phyloP scores from a whole-genome alignment of 805 yeast species.

The Saturnispora hagleri region DNA sequence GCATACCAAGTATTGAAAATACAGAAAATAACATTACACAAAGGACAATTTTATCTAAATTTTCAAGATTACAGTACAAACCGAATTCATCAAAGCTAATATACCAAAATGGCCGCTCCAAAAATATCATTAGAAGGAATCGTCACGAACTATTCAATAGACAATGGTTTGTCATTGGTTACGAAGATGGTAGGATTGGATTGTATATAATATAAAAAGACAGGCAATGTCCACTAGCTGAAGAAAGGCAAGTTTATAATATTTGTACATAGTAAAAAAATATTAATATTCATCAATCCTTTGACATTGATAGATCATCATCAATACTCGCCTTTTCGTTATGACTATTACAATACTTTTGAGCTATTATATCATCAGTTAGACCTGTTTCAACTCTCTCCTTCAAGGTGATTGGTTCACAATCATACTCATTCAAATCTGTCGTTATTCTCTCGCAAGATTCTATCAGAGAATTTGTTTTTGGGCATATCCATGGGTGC shows the following conservation, averaged over 20 bases:
- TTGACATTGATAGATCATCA: conserved; percentile 7
- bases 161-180: conserved; percentile 25
- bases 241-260: neutral
- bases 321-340: neutral
- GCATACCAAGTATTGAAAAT: conserved; percentile 20
- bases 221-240: neutral
- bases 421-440: conserved; percentile 15
- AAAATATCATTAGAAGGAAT: conserved; percentile 25
- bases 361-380: conserved; percentile 19
- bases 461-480: neutral
- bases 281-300: neutral
- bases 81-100: conserved; percentile 7
- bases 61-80: conserved; percentile 18
- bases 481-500: conserved; percentile 36
- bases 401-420: conserved; percentile 22
- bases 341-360: conserved; percentile 8
- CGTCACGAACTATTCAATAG: conserved; percentile 19
- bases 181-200: conserved; percentile 27
- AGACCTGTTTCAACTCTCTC: conserved; percentile 20
- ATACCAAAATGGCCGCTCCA: conserved; percentile 26
- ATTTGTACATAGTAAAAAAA: neutral
- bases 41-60: conserved; percentile 6
- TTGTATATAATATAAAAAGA: conserved; percentile 13
- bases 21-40: neutral
- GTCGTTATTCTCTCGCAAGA: neutral